Evolutionary conservation across 2,329 filamentous ascomycete genomes (phyloP), one percentile per base, ranked within the genome.

Genomic region (Cercospora sojina): DNA sequence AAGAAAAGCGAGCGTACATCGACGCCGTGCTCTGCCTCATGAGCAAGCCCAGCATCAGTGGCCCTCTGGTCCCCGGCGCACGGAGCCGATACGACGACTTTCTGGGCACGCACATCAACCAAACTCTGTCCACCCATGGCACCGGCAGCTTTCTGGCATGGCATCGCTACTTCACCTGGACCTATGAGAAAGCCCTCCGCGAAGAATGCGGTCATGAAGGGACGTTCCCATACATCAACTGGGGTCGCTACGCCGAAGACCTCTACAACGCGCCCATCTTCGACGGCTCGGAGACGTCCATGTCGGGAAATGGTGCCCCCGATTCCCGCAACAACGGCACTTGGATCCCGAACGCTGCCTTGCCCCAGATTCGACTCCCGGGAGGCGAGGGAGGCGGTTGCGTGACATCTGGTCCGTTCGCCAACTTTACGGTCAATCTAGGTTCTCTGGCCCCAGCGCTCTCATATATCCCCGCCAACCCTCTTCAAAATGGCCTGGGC

Each of bases 361-460:
- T 23, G 6, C 59, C 64, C 13, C 29, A 80, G 66, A 77, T 72
- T 32, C 67, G 83, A 5, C 47, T 70, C 16, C 83, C 81, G 1
- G 43, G 81, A 0, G 86, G 84, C n/a, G 78, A 79, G 0, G 86
- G 86, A 12, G 85, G 86, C 38, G 86, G 86, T 3, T 87, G 85
- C 72, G 79, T 88, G 2, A 79, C 73, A 8, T 78, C 77, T 0
- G 85, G 85, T 0, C 84, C 84, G 0, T 86, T 86, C 75, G 59
- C 76, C 51, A 71, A 75, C 59, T 67, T 75, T 13, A 75, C 75
- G 5, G 64, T 69, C 43, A 55, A 58, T 27, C 63, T 69, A 12
- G 68, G 69, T 8, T 62, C 69, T 25, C 43, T 70, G 5, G 20
- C 69, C 4, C 69, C 69, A 9, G 35, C 62, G 10, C 58, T 71